phyloP scores from a whole-genome alignment of 164 flowering plant species.

The Santalum album region DNA sequence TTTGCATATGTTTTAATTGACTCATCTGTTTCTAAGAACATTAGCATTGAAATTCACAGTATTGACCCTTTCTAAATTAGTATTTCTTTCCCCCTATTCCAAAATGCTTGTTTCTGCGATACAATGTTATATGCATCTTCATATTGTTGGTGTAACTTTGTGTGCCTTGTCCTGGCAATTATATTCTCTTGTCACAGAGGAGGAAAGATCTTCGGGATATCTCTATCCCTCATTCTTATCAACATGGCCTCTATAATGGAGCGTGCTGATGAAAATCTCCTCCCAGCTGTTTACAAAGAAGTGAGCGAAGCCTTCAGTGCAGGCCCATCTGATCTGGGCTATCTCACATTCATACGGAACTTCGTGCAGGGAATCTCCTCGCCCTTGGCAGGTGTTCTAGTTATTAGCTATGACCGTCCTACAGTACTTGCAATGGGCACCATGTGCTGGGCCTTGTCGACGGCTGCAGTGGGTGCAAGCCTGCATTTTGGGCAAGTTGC shows the following conservation, averaged over 20 bases:
- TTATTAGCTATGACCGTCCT: conserved; percentile 74
- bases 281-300: conserved; percentile 93
- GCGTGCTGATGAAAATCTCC: conserved; percentile 93
- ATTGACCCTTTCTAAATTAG: no score
- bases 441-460: conserved; percentile 86
- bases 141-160: no score
- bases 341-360: conserved; percentile 76
- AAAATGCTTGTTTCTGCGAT: no score
- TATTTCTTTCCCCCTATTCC: no score
- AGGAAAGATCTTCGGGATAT: conserved; percentile 64
- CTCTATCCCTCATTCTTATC: conserved; percentile 80
- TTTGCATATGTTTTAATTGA: no score
- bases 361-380: conserved; percentile 80
- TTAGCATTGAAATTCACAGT: no score
- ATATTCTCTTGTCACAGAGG: conserved; percentile 28
- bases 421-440: conserved; percentile 81
- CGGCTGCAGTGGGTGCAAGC: conserved; percentile 88
- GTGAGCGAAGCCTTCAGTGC: conserved; percentile 84
- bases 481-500: conserved; percentile 63
- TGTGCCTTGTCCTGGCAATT: neutral
- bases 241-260: conserved; percentile 95
- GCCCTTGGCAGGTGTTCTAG: conserved; percentile 80
- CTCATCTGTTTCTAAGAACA: no score
- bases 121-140: no score
- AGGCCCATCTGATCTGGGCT: conserved; percentile 89